A percentile compares a stretch with the other conserved stretches of the same genome.
Evolutionary conservation across 2,329 filamentous ascomycete genomes (phyloP).

Genomic region (Venturia asperata): DNA sequence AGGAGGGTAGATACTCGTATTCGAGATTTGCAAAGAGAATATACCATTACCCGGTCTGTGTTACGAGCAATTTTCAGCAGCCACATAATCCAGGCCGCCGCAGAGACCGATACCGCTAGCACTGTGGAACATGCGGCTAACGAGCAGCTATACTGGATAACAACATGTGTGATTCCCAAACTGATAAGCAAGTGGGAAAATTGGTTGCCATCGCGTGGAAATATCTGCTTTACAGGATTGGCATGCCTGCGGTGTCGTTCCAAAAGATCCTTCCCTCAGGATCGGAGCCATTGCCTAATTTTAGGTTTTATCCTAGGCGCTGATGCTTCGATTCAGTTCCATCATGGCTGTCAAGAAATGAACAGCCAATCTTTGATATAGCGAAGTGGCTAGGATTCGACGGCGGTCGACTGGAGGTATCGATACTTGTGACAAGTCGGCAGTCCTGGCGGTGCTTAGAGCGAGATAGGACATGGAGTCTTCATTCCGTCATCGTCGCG

Average conservation of each 20-base stretch:
- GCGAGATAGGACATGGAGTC: neutral
- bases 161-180: neutral
- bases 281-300: neutral
- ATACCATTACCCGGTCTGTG: neutral
- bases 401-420: neutral
- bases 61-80: neutral
- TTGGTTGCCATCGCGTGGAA: neutral
- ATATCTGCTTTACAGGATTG: neutral
- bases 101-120: neutral
- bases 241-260: neutral
- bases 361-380: neutral
- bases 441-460: neutral
- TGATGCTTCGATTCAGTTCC: neutral
- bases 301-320: neutral
- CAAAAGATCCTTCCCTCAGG: neutral
- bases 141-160: too few species aligned
- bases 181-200: neutral
- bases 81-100: neutral
- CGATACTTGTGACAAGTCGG: neutral
- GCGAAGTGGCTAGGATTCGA: neutral
- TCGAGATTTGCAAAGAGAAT: neutral
- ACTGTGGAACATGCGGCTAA: too few species aligned
- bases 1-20: too few species aligned
- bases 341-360: neutral
- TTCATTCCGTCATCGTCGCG: slow-evolving; percentile 15